These are phyloP conservation scores for Flaveria robusta DNA, from an alignment of 129 eudicot genomes.

Conservation along the genomic window DNA sequence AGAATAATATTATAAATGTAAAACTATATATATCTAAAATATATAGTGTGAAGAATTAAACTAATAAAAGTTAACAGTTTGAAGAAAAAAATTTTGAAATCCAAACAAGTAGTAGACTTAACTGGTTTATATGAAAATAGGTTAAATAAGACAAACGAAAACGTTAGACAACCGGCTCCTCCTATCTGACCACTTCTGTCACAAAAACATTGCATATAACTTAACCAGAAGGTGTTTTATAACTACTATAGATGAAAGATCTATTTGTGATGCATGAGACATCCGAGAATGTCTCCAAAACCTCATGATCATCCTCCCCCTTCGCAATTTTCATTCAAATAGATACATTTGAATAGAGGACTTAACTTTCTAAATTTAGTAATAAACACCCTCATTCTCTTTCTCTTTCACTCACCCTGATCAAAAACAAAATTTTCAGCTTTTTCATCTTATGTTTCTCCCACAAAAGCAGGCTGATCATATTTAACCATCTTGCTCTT, in stretches of 20 bases:
- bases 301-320: conserved; percentile 26
- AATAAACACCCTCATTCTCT: conserved; percentile 17
- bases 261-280: background rate
- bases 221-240: too few species aligned
- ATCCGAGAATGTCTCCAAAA: conserved; percentile 33
- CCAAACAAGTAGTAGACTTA: too few species aligned
- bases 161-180: too few species aligned
- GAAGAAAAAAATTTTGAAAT: too few species aligned
- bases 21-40: too few species aligned
- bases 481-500: conserved; percentile 15
- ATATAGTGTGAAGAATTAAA: too few species aligned
- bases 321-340: conserved; percentile 12
- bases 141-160: too few species aligned
- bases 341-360: conserved; percentile 2
- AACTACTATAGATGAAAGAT: background rate
- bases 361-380: conserved; percentile 30
- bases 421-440: background rate
- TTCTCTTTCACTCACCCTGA: conserved; percentile 23
- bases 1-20: too few species aligned
- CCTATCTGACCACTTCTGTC: too few species aligned
- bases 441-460: conserved; percentile 18
- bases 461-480: conserved; percentile 31
- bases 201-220: too few species aligned
- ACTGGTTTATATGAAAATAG: too few species aligned
- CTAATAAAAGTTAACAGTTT: too few species aligned